phyloP scores from a whole-genome alignment of 108 stramenopile genomes.

The Cyclotella baltica region DNA sequence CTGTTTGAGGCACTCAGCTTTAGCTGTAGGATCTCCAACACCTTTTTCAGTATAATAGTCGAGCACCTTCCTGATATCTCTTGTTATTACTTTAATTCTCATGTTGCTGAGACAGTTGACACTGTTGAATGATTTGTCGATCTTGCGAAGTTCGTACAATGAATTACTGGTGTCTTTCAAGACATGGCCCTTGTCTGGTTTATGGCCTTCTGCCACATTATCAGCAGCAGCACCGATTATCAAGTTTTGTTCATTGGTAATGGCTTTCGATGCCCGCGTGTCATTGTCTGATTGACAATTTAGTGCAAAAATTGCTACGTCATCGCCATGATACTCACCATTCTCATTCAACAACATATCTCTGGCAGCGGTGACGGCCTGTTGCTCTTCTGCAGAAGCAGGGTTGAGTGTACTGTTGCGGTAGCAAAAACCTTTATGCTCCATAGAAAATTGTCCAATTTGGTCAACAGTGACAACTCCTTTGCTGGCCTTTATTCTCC shows the following conservation, averaged over 20 bases:
- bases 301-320: background rate
- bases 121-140: background rate
- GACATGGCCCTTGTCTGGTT: background rate
- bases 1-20: background rate
- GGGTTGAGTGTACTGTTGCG: background rate
- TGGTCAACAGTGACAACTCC: background rate
- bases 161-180: background rate
- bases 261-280: background rate
- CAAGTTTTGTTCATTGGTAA: background rate
- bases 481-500: background rate
- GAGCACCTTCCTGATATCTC: background rate
- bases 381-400: background rate
- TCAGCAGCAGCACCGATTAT: background rate
- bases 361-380: background rate
- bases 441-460: background rate
- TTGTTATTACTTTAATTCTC: background rate
- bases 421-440: background rate
- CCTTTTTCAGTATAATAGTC: background rate
- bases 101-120: background rate
- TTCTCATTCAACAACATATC: background rate
- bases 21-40: background rate
- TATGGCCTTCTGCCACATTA: background rate
- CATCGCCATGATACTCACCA: background rate
- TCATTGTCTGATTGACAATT: background rate
- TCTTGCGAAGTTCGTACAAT: background rate